Conservation (phyloP, 495 filamentous ascomycete species). For the Cercophora sp. region DNA sequence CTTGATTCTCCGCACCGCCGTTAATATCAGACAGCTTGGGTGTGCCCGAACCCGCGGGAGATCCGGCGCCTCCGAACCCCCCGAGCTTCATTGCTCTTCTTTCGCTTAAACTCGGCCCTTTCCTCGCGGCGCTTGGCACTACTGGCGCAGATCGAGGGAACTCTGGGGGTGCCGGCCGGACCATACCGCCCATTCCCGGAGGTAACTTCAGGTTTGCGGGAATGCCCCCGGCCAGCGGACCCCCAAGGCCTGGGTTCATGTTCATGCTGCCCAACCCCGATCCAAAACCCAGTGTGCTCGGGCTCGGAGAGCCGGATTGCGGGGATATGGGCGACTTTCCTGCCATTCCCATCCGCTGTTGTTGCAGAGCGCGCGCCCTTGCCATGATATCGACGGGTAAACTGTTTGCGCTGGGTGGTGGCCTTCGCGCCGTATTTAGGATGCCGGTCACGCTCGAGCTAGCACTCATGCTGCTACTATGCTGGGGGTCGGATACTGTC, state of each 20-base stretch:
- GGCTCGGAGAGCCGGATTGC: constrained; percentile 2
- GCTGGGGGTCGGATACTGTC: constrained; percentile 52
- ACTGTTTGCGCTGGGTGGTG: constrained; percentile 41
- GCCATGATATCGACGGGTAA: constrained; percentile 78
- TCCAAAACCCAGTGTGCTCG: constrained; percentile 6
- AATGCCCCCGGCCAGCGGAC: constrained; percentile 29
- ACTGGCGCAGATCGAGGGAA: constrained; percentile 47
- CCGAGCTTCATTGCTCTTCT: constrained; percentile 43
- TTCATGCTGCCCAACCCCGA: constrained; percentile 9
- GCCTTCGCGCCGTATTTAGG: constrained; percentile 56
- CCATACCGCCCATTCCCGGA: constrained; percentile 35
- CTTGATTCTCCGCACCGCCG: constrained; percentile 12
- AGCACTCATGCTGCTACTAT: constrained; percentile 55
- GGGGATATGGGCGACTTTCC: constrained; percentile 14
- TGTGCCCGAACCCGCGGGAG: constrained; percentile 22
- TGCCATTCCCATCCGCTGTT: constrained; percentile 32
- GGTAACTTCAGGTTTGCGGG: constrained; percentile 40
- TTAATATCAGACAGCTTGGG: constrained; percentile 31
- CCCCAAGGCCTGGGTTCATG: constrained; percentile 5
- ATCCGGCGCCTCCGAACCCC: constrained; percentile 25
- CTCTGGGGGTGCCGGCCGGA: constrained; percentile 38
- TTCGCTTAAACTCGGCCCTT: constrained; percentile 33
- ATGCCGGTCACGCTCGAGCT: constrained; percentile 79
- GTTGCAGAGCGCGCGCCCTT: constrained; percentile 62
- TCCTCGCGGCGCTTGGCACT: constrained; percentile 28